Evolutionary conservation across 768 basidiomycete genomes (phyloP).

Genomic region (Rhizopogon roseolus): DNA sequence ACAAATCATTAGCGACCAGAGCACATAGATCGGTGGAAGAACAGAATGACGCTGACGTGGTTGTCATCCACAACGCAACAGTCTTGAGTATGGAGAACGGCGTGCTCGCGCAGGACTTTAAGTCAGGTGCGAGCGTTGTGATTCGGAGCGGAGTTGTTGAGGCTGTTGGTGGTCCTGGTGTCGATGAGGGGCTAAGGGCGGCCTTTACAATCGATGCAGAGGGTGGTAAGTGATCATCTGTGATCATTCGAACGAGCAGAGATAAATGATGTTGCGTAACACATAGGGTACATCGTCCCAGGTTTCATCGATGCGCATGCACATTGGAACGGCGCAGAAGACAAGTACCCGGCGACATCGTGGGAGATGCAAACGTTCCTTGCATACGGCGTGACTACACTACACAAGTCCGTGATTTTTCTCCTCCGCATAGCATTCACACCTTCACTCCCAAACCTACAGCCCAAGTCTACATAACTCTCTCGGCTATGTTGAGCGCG

Average conservation of each 20-base stretch:
- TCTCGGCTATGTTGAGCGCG: slow-evolving; percentile 59
- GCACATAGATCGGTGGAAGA: slow-evolving; percentile 5
- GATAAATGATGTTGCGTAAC: neutral
- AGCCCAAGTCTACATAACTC: slow-evolving; percentile 67
- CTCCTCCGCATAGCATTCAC: neutral
- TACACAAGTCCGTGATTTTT: slow-evolving; percentile 56
- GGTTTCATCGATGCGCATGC: slow-evolving; percentile 78
- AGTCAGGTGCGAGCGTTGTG: slow-evolving; percentile 47
- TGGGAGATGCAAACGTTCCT: slow-evolving; percentile 77
- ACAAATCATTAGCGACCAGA: neutral
- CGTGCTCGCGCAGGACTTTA: slow-evolving; percentile 41
- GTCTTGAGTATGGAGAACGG: slow-evolving; percentile 66
- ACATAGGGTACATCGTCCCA: slow-evolving; percentile 56
- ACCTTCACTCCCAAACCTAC: neutral
- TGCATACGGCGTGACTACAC: slow-evolving; percentile 70
- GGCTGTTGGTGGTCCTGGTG: slow-evolving; percentile 32
- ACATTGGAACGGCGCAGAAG: slow-evolving; percentile 58
- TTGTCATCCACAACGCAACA: slow-evolving; percentile 66
- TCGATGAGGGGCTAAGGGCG: slow-evolving; percentile 30
- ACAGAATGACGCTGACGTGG: slow-evolving; percentile 28
- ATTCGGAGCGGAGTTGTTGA: slow-evolving; percentile 56
- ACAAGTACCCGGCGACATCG: slow-evolving; percentile 54
- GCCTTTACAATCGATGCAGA: slow-evolving; percentile 51
- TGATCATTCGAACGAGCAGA: neutral
- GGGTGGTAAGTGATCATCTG: slow-evolving; percentile 43